Evolutionary conservation across 345 rosid genomes (phyloP).

Genomic region (Aurinia saxatilis): DNA sequence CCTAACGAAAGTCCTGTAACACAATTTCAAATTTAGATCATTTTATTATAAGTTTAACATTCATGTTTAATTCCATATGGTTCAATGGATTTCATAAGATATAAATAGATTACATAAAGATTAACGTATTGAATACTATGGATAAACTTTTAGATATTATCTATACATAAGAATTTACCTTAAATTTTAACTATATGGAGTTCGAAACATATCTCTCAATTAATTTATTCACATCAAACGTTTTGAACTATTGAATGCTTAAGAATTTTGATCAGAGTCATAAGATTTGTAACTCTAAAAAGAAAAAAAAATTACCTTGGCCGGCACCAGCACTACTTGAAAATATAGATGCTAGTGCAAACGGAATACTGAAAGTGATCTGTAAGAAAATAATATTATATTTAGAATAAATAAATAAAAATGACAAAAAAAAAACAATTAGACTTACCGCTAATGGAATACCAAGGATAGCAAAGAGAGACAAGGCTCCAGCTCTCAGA

Average conservation of each 20-base stretch:
- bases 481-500: conserved; percentile 35
- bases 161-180: too few species aligned
- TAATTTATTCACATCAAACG: too few species aligned
- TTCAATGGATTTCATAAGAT: not conserved
- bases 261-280: too few species aligned
- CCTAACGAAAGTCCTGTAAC: conserved; percentile 60
- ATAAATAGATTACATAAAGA: not conserved
- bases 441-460: conserved; percentile 52
- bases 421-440: not conserved
- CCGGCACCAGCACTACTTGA: conserved; percentile 42
- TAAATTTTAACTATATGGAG: too few species aligned
- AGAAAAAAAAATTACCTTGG: conserved; percentile 40
- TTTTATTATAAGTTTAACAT: too few species aligned
- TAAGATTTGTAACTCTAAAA: too few species aligned
- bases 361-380: conserved; percentile 61
- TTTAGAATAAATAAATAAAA: not conserved
- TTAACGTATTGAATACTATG: not conserved
- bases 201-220: not conserved
- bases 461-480: conserved; percentile 51
- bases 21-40: too few species aligned
- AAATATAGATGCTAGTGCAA: conserved; percentile 71
- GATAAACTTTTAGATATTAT: not conserved
- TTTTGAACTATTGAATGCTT: not conserved
- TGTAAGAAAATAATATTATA: conserved; percentile 13
- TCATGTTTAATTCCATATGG: not conserved